These are phyloP conservation scores for Thelonectria blattea DNA, from an alignment of 2,329 filamentous ascomycete species.

Conservation along the genomic window DNA sequence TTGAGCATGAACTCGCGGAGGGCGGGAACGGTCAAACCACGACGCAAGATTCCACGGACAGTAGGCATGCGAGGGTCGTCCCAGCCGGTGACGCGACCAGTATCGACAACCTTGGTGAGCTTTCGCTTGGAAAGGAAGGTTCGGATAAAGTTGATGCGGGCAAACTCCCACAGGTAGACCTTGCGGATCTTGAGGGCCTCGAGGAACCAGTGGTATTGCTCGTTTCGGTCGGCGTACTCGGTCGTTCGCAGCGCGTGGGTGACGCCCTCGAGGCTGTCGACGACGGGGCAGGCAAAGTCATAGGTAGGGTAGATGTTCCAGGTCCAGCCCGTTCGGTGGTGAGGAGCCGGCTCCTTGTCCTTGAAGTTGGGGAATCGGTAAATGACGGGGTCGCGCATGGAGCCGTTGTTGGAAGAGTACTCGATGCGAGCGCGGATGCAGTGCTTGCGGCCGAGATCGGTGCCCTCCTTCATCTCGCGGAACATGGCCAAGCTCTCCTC, in stretches of 20 bases:
- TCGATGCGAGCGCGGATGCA: constrained; percentile 96
- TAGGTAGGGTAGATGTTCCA: constrained; percentile 92
- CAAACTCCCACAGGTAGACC: constrained; percentile 86
- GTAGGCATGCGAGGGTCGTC: constrained; percentile 89
- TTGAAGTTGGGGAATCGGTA: constrained; percentile 82
- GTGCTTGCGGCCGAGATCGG: constrained; percentile 78
- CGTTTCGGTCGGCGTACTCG: constrained; percentile 87
- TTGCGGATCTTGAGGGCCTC: constrained; percentile 74
- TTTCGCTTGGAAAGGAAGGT: constrained; percentile 88
- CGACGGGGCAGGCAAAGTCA: constrained; percentile 83
- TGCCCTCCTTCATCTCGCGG: constrained; percentile 90
- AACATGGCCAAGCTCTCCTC: constrained; percentile 89
- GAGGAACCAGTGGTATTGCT: constrained; percentile 86
- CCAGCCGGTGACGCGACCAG: constrained; percentile 80
- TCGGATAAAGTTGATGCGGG: constrained; percentile 81
- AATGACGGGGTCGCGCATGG: constrained; percentile 94
- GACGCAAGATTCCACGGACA: constrained; percentile 77
- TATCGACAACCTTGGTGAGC: constrained; percentile 81
- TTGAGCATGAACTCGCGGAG: constrained; percentile 84
- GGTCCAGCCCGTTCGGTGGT: constrained; percentile 78
- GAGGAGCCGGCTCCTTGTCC: constrained; percentile 51
- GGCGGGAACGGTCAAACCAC: constrained; percentile 80
- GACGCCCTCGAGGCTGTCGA: constrained; percentile 81
- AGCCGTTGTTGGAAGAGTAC: constrained; percentile 90
- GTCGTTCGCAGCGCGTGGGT: constrained; percentile 84